Percentiles rank a stretch among this genome's conserved stretches.
These are phyloP conservation scores for Ascochyta rabiei DNA, from an alignment of 2,329 filamentous ascomycete genomes.

Conservation along the genomic window DNA sequence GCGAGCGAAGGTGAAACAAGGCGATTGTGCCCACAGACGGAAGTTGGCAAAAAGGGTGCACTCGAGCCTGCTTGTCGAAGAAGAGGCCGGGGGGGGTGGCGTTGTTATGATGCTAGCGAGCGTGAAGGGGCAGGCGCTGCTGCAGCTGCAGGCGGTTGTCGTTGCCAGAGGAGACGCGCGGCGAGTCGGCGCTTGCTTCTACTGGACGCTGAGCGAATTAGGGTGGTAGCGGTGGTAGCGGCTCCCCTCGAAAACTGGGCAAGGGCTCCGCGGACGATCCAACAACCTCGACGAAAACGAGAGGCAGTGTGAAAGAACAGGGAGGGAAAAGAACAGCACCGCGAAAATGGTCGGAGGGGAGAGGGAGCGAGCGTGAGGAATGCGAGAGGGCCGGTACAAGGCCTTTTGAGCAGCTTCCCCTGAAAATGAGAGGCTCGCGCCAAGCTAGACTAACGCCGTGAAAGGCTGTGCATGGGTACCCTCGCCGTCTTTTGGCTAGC, in stretches of 20 bases:
- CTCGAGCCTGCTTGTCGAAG: slow-evolving; percentile 5
- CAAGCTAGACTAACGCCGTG: slow-evolving; percentile 35
- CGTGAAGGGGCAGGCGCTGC: slow-evolving; percentile 35
- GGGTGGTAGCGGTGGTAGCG: slow-evolving; percentile 33
- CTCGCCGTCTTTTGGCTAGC: slow-evolving; percentile 28
- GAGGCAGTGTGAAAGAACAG: slow-evolving; percentile 35
- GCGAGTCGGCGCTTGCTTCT: slow-evolving; percentile 36
- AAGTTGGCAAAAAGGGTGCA: not conserved
- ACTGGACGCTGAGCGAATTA: slow-evolving; percentile 19
- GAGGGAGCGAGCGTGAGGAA: slow-evolving; percentile 41
- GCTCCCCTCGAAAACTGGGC: slow-evolving; percentile 29
- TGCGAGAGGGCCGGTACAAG: slow-evolving; percentile 37
- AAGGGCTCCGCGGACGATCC: slow-evolving; percentile 17
- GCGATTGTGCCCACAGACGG: slow-evolving; percentile 2
- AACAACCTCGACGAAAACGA: slow-evolving; percentile 36
- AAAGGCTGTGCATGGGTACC: slow-evolving; percentile 31
- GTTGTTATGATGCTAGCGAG: slow-evolving; percentile 36
- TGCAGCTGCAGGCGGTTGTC: slow-evolving; percentile 33
- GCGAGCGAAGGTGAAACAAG: slow-evolving; percentile 8
- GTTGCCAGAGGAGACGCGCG: slow-evolving; percentile 43
- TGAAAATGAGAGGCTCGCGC: slow-evolving; percentile 37
- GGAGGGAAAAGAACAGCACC: slow-evolving; percentile 22
- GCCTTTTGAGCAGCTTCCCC: slow-evolving; percentile 41
- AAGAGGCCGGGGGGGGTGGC: slow-evolving; percentile 13
- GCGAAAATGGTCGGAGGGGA: slow-evolving; percentile 27